Conservation (phyloP, 305 asterid species). For the Solanum hybrid region DNA sequence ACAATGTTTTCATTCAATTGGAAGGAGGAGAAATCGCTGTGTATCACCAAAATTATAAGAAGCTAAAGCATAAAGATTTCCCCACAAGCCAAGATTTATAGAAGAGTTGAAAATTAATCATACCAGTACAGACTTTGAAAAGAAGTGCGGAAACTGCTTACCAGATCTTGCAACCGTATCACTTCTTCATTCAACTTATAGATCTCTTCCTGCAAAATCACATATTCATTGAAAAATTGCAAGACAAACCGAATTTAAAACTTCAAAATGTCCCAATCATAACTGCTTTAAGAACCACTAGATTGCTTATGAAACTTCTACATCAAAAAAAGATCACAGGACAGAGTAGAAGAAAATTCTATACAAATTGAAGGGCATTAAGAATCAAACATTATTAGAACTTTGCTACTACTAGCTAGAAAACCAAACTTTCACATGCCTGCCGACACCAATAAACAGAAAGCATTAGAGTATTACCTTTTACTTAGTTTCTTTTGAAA, state of each 20-base stretch:
- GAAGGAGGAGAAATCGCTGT: not conserved
- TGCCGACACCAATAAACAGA: not conserved
- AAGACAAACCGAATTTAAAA: not conserved
- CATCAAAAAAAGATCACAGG: not conserved
- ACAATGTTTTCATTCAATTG: not conserved
- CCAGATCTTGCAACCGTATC: constrained; percentile 48
- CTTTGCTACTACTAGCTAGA: not conserved
- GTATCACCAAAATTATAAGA: not conserved
- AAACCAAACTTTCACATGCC: not conserved
- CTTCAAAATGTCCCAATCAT: not conserved
- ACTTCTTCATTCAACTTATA: constrained; percentile 59
- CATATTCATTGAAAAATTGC: not conserved
- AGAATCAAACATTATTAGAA: not conserved
- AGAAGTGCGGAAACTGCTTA: constrained; percentile 14
- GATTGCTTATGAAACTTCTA: not conserved
- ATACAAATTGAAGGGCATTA: not conserved
- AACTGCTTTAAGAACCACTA: not conserved
- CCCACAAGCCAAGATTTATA: not conserved
- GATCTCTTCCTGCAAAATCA: constrained; percentile 60
- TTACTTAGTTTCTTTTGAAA: not conserved
- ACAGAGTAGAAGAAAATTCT: not conserved
- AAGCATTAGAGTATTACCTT: not conserved
- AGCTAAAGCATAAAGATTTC: not conserved
- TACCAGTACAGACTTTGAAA: not conserved
- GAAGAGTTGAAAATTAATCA: not conserved